phyloP scores from a whole-genome alignment of 2,329 filamentous ascomycete species.

The Claviceps spartinae region DNA sequence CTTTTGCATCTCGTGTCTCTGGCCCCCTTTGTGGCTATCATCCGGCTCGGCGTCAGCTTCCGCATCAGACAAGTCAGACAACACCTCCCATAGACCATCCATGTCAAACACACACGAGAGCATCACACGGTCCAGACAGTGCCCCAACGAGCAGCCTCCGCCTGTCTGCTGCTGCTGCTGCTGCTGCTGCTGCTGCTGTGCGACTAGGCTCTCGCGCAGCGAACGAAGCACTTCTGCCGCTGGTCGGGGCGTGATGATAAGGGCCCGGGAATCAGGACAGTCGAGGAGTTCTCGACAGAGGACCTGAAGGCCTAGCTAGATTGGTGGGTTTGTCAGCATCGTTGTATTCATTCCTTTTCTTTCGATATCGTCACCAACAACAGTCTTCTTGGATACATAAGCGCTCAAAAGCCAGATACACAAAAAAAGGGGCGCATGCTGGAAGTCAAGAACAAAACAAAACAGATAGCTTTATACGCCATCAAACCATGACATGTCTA shows the following conservation, averaged over 20 bases:
- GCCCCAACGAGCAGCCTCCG: conserved; percentile 4
- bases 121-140: conserved; percentile 34
- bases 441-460: too few relatives aligned
- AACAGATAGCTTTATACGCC: too few relatives aligned
- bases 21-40: conserved; percentile 12
- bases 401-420: too few relatives aligned
- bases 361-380: too few relatives aligned
- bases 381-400: too few relatives aligned
- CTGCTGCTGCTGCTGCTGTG: conserved; percentile 12
- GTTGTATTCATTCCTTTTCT: not conserved
- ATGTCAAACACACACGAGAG: conserved; percentile 46
- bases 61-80: conserved; percentile 29
- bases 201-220: conserved; percentile 27
- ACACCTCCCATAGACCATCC: conserved; percentile 42
- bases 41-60: too few relatives aligned
- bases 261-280: conserved; percentile 13
- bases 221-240: conserved; percentile 24
- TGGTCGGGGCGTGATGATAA: conserved; percentile 37
- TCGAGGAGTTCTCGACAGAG: conserved; percentile 26
- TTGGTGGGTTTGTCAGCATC: not conserved
- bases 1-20: not conserved
- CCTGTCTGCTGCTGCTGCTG: conserved; percentile 6
- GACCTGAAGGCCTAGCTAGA: conserved; percentile 35
- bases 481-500: too few relatives aligned
- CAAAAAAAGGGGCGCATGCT: too few relatives aligned